These are phyloP conservation scores for Pugionium dolabratum DNA, from an alignment of 345 rosid genomes.

Conservation along the genomic window DNA sequence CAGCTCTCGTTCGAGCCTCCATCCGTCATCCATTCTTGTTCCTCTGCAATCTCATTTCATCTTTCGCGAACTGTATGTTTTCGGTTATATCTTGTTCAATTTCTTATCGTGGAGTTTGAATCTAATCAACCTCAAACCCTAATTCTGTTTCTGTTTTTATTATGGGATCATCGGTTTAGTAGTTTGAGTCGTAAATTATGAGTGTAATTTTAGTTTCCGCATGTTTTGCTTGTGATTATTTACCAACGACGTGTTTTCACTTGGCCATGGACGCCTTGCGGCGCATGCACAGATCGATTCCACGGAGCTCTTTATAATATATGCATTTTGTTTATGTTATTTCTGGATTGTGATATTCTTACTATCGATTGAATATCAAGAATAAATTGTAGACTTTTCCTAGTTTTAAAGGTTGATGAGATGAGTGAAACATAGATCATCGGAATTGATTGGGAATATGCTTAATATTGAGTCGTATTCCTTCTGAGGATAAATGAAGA, in stretches of 20 bases:
- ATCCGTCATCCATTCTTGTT: conserved; percentile 24
- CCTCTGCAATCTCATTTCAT: conserved; percentile 4
- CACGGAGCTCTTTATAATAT: neutral
- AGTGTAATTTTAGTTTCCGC: conserved; percentile 7
- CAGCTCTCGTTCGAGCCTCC: conserved; percentile 27
- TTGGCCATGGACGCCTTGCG: conserved; percentile 24
- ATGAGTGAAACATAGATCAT: conserved; percentile 1
- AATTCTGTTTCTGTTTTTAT: conserved; percentile 24
- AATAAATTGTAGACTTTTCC: conserved; percentile 4
- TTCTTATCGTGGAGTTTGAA: conserved; percentile 3
- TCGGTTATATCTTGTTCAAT: neutral
- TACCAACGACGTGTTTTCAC: neutral
- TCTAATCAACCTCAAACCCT: conserved; percentile 40
- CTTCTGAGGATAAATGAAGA: neutral
- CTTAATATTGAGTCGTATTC: conserved; percentile 14
- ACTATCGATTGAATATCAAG: conserved; percentile 17
- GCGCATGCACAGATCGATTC: conserved; percentile 30
- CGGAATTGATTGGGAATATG: conserved; percentile 9
- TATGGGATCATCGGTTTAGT: conserved; percentile 19
- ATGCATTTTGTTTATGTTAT: neutral
- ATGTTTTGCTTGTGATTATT: neutral
- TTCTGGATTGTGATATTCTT: neutral
- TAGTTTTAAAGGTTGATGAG: neutral
- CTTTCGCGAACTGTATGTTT: conserved; percentile 27
- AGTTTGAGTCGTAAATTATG: conserved; percentile 19